These are phyloP conservation scores for Nemania abortiva DNA, from an alignment of 2,329 filamentous ascomycete genomes.

Conservation along the genomic window DNA sequence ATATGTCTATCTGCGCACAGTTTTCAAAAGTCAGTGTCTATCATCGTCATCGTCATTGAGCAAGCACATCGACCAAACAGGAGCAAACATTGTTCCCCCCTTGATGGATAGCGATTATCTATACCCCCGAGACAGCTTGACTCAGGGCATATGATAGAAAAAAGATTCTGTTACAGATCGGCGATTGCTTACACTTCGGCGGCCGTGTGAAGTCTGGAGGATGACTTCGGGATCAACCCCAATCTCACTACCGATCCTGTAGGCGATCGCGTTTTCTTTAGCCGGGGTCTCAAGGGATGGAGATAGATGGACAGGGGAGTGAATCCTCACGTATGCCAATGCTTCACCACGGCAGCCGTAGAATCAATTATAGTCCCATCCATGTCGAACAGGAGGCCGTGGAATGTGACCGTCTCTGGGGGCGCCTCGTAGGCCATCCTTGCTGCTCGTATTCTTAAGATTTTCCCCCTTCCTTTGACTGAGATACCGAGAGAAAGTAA, in stretches of 20 bases:
- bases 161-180: constrained; percentile 3
- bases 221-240: constrained; percentile 87
- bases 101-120: neutral
- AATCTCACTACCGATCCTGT: constrained; percentile 83
- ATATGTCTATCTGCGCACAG: constrained; percentile 75
- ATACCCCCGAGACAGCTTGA: constrained; percentile 23
- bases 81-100: neutral
- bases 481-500: neutral
- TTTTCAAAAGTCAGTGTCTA: constrained; percentile 18
- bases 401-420: constrained; percentile 62
- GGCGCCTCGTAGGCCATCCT: constrained; percentile 57
- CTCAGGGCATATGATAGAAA: neutral
- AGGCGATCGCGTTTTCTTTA: constrained; percentile 26
- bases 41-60: neutral
- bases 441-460: constrained; percentile 14
- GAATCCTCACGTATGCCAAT: constrained; percentile 74
- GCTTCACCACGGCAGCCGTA: constrained; percentile 79
- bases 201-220: constrained; percentile 89
- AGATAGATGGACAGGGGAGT: constrained; percentile 14
- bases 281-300: constrained; percentile 18
- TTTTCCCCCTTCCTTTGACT: neutral
- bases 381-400: constrained; percentile 78
- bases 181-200: constrained; percentile 66
- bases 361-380: constrained; percentile 88
- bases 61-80: neutral